Evolutionary conservation across 164 flowering plant genomes (phyloP).

Genomic region (Umbellularia californica): DNA sequence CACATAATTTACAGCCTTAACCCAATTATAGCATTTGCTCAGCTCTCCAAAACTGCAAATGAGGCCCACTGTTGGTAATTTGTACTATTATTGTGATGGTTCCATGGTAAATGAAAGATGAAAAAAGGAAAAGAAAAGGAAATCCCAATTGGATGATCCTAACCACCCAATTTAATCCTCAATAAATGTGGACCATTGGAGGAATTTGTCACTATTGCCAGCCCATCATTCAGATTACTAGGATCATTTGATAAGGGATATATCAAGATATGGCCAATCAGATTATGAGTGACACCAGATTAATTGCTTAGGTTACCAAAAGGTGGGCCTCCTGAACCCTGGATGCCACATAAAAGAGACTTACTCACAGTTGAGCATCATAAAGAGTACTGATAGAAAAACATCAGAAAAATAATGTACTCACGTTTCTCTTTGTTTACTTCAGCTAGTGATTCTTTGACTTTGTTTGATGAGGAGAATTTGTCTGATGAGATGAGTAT

Average conservation of each 20-base stretch:
- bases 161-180: not conserved
- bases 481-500: slow-evolving; percentile 14
- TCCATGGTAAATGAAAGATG: slow-evolving; percentile 4
- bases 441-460: slow-evolving; percentile 12
- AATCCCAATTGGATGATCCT: not conserved
- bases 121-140: slow-evolving; percentile 4
- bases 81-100: too few species aligned
- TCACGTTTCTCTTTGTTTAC: slow-evolving; percentile 25
- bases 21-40: too few species aligned
- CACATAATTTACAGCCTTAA: too few species aligned
- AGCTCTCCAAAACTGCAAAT: too few species aligned
- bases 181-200: not conserved
- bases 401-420: slow-evolving; percentile 7
- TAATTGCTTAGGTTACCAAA: not conserved
- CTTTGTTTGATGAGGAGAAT: slow-evolving; percentile 13
- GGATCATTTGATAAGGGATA: not conserved
- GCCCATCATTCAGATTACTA: not conserved
- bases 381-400: not conserved
- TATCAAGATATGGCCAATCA: not conserved
- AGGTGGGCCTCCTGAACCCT: not conserved
- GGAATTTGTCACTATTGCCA: not conserved
- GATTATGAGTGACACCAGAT: not conserved
- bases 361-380: not conserved
- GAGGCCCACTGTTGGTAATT: too few species aligned
- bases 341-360: not conserved